Percentiles rank a stretch among this genome's conserved stretches.
Conservation (phyloP, 2,329 filamentous ascomycete species). For the Diaporthe australafricana region DNA sequence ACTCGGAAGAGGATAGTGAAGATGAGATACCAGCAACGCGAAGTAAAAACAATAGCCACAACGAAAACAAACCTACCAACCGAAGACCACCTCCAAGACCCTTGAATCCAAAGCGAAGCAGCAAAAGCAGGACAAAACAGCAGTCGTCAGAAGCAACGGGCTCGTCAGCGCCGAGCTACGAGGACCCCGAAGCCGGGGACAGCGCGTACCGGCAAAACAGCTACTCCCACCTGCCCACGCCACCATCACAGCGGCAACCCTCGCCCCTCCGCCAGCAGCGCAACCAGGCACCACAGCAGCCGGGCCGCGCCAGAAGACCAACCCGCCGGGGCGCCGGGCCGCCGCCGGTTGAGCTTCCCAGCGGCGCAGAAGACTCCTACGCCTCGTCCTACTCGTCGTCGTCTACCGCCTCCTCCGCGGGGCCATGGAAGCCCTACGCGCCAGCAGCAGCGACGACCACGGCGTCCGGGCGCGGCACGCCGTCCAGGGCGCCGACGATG, state of each 20-base stretch:
- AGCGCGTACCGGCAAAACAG: background rate
- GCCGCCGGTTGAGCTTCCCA: background rate
- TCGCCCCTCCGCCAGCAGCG: conserved; percentile 21
- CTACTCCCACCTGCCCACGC: conserved; percentile 26
- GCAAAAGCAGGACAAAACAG: background rate
- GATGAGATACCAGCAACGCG: background rate
- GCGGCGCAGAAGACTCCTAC: background rate
- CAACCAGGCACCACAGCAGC: conserved; percentile 9
- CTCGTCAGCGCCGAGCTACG: conserved; percentile 25
- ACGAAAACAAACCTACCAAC: background rate
- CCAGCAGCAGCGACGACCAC: background rate
- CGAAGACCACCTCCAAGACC: conserved; percentile 1
- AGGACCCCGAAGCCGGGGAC: conserved; percentile 14
- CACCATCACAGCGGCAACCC: conserved; percentile 9
- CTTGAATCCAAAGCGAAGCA: background rate
- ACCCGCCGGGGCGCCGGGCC: conserved; percentile 9
- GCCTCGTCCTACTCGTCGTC: conserved; percentile 3
- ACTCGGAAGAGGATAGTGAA: conserved; percentile 8
- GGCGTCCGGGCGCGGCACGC: background rate
- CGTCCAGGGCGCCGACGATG: background rate
- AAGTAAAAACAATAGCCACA: background rate
- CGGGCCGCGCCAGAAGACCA: background rate
- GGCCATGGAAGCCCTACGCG: conserved; percentile 3
- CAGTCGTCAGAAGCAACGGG: background rate
- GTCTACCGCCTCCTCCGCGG: conserved; percentile 10